Evolutionary conservation across 2,329 filamentous ascomycete genomes (phyloP), one percentile per base, ranked within the genome.

Genomic region (Knufia petricola): DNA sequence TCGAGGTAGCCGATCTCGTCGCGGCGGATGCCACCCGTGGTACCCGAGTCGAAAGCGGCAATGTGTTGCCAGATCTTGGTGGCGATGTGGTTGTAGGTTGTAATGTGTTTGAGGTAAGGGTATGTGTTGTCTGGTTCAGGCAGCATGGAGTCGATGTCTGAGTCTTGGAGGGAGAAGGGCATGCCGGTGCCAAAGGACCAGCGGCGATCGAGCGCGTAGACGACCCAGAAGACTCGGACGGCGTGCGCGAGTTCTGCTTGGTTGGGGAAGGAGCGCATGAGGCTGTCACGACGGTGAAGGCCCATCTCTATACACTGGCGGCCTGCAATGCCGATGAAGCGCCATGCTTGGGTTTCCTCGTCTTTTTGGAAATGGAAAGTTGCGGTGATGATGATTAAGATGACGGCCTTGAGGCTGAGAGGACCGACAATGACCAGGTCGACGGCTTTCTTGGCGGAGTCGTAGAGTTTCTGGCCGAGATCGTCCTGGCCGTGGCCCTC

Each of bases 121-220:
- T 68, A 54, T n/a, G 65, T 65, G 48, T 64, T 60, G 49, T 70
- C 66, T 23, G 88, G 88, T 59, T 85, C 81, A 1, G 86, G 87
- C 19, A 95, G 68, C 45, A 77, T 76, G 0, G 82, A 79, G 59
- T 95, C 88, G 52, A 95, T 86, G 61, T 94, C 87, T 13, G 85
- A 78, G 60, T 95, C 88, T 55, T 90, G 84, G 30, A 94, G 72
- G 2, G 85, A 82, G 67, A 87, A 94, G 0, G 88, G 88, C 64
- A 95, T 75, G 0, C 88, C 88, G 0, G 86, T 89, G n/a, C 84
- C 85, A 58, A 95, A 87, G 54, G 84, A 87, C 87, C 87, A 95
- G 44, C 88, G 76, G 32, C 87, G 75, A 62, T 95, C 89, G 32
- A 95, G 71, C 3, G 88, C 82, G 60, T 92, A 94, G 15, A 88